A percentile compares a stretch with the other conserved stretches of the same genome.
phyloP scores from a whole-genome alignment of 1,284 basidiomycete genomes.

The Leccinum colubrinum region DNA sequence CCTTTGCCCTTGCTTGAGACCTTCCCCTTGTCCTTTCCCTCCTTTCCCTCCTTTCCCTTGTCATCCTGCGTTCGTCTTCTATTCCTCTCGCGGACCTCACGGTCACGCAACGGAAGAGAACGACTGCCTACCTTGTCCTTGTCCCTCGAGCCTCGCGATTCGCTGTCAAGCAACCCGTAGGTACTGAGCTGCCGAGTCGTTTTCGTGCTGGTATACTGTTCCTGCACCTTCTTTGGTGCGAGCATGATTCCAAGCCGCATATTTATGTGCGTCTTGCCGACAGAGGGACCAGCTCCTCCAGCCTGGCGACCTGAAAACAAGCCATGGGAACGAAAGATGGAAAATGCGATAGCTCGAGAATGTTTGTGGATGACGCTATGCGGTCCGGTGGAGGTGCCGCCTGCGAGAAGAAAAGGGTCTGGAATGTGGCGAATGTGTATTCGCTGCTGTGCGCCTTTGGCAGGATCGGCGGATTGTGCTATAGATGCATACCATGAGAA shows the following conservation, averaged over 20 bases:
- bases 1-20: slow-evolving; percentile 21
- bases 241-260: slow-evolving; percentile 55
- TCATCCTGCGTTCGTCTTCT: slow-evolving; percentile 19
- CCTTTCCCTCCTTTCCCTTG: slow-evolving; percentile 20
- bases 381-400: slow-evolving; percentile 51
- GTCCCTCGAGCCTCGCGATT: slow-evolving; percentile 12
- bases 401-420: slow-evolving; percentile 38
- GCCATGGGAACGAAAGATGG: slow-evolving; percentile 64
- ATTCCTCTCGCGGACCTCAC: slow-evolving; percentile 15
- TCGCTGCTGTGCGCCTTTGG: slow-evolving; percentile 64
- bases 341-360: slow-evolving; percentile 72
- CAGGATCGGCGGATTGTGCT: slow-evolving; percentile 37
- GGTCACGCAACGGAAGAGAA: slow-evolving; percentile 15
- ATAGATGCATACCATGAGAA: not conserved
- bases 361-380: slow-evolving; percentile 73
- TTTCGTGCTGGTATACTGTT: slow-evolving; percentile 74
- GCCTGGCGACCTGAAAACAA: slow-evolving; percentile 29
- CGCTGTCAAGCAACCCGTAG: slow-evolving; percentile 62
- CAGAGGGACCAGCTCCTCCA: slow-evolving; percentile 11
- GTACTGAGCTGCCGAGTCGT: slow-evolving; percentile 67
- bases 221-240: slow-evolving; percentile 69
- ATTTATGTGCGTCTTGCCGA: slow-evolving; percentile 36
- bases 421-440: slow-evolving; percentile 58
- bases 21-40: slow-evolving; percentile 24
- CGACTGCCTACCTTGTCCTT: slow-evolving; percentile 9